A percentile compares a stretch with the other conserved stretches of the same genome.
Evolutionary conservation across 1,284 basidiomycete genomes (phyloP).

Genomic region (Ustilago xerochloae): DNA sequence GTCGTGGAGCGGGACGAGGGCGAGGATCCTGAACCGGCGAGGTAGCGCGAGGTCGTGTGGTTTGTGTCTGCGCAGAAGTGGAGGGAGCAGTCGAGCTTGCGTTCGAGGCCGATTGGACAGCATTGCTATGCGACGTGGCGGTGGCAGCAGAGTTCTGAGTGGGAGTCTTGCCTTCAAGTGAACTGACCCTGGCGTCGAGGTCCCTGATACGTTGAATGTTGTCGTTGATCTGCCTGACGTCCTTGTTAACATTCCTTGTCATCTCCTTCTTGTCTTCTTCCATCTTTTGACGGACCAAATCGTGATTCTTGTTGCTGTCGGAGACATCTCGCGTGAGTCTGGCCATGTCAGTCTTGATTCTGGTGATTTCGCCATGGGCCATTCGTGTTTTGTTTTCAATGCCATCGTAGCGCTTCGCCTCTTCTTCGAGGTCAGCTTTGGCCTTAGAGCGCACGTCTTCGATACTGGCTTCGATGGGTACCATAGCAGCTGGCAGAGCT

Average conservation of each 20-base stretch:
- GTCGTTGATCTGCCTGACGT: conserved; percentile 25
- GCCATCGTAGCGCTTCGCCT: conserved; percentile 3
- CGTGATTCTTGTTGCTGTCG: conserved; percentile 6
- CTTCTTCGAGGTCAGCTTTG: conserved; percentile 10
- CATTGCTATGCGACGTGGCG: neutral
- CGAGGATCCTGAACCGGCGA: conserved; percentile 13
- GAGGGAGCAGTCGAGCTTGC: conserved; percentile 9
- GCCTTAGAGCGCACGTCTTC: conserved; percentile 8
- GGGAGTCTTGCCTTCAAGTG: neutral
- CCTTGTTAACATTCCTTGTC: conserved; percentile 27
- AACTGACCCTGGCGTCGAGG: conserved; percentile 2
- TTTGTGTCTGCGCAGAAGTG: neutral
- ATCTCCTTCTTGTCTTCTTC: neutral
- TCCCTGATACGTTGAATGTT: conserved; percentile 9
- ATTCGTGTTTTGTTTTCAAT: neutral
- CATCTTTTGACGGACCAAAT: conserved; percentile 7
- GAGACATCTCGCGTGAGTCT: conserved; percentile 12
- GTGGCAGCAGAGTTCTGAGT: neutral
- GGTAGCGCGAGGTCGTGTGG: neutral
- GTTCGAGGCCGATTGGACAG: neutral
- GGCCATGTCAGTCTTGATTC: conserved; percentile 14
- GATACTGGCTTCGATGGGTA: conserved; percentile 9
- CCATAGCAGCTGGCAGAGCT: neutral
- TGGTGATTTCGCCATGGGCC: neutral
- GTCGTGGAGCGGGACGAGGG: conserved; percentile 1